Base-by-base conservation (phyloP, 257 asterid species). In the Penstemon eatonii region DNA sequence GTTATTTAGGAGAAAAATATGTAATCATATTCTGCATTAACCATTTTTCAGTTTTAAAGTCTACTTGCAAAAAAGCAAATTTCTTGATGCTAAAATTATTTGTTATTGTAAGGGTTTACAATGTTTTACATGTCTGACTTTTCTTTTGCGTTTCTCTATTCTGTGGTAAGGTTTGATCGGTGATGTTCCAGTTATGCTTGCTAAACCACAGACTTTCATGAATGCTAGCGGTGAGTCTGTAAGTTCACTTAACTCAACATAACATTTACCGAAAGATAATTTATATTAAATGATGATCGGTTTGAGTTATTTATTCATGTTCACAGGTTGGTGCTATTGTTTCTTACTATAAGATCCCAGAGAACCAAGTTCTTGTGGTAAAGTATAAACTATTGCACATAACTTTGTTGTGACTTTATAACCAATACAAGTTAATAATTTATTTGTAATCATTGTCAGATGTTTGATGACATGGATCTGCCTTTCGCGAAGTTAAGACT, bases 221-320 rank as follows among this genome's bases (percentile, higher is more conserved):
- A 94, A 94, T 85, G 96, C 88, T 61, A 94, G 99, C 78, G 99
- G 99, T 86, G 98, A 94, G 98, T 94, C 99, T 87, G 99, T 94
- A 89, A 94, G 95, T 94, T 82, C 75, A 44, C 85, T 71, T 57
- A 46, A 61, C 91, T 68, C 56, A 15, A 41, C 76, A 41, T 63
- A 39, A 33, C 66, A 56, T 25, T 25, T 2, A 25, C 33, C 33
- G 33, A 25, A 25, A 25, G 33, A 41, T 25, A 54, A 41, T 65
- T 42, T 60, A 18, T 69, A 8, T 57, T 50, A 15, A 54, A 46
- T 15, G 74, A 53, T 15, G 61, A 63, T 52, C 66, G 38, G 54
- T 46, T 25, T 74, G 70, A 76, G 68, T 73, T 59, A 42, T 69
- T 60, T 57, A 66, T 37, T 75, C 38, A 43, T 67, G 68, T 53